Base-by-base conservation (phyloP, 2,329 filamentous ascomycete genomes). In the Claviceps sorghi region DNA sequence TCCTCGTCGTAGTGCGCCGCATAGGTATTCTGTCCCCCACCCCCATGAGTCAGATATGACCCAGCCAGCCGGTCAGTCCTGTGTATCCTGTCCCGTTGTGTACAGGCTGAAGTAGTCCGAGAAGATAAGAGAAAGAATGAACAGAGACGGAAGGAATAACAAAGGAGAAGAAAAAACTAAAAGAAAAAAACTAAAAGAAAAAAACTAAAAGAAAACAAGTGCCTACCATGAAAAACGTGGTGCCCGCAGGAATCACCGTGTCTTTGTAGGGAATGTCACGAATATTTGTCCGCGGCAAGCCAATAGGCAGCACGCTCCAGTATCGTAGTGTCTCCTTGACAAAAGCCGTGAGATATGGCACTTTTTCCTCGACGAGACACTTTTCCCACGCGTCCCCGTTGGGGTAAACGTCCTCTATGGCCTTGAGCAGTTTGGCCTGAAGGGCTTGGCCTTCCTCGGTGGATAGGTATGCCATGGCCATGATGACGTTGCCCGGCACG, bases 221-320 rank as follows among this genome's bases (percentile, higher is more conserved):
- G 26, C 26, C 26, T 62, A 77, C 76, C 84, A 91, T 84, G 67
- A 89, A 88, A 59, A 91, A 88, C 1, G 83, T 87, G 0, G 84
- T 89, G 1, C 84, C 84, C 0, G 84, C 76, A 0, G 87, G 87
- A 40, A 93, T 86, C 1, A 75, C 69, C 0, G 79, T 72, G 17
- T 79, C 79, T 26, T 85, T 72, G 68, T 82, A 90, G 4, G 76
- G 71, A 52, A 91, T 86, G 55, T 86, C 82, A 58, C 83, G 85
- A 62, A 86, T 84, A 55, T 75, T 84, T 17, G 79, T 79, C 3
- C 87, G 74, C 0, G 87, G 87, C 1, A 93, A 73, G 59, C 82
- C 88, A 59, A 93, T 83, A 2, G 86, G 84, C 57, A 90, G 86
- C 32, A 91, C 86, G 2, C 82, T 84, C 77, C 82, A 91, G 72